Base-by-base conservation (phyloP, 345 rosid genomes). In the Cardamine occulta region DNA sequence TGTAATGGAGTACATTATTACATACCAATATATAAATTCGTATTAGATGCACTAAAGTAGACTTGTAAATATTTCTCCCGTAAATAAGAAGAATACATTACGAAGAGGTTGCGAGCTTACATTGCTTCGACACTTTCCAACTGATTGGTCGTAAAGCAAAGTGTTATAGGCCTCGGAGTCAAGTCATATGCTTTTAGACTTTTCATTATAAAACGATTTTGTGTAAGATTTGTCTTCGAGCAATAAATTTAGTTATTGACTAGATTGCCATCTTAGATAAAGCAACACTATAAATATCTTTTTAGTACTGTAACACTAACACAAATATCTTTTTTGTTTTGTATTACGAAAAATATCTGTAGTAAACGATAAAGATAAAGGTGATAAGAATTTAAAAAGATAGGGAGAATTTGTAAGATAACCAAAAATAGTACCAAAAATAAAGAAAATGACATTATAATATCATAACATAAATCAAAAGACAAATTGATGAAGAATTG, bases 161-260 rank as follows among this genome's bases (percentile, higher is more conserved):
- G 19, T 57, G 34, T 23, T 13, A 29, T 19, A 18, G 58, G 45
- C 35, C 35, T 39, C 35, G n/a, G 28, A 60, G 74, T 75, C 68
- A 75, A 75, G 79, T 68, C 74, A 15, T 40, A 2, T 4, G 47
- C 74, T 29, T 75, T 51, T 28, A 59, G 74, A 19, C 63, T 75
- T 66, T 65, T 58, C 68, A 13, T 58, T 23, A 58, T 6, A 53
- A 15, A 21, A 29, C 23, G 29, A 42, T 2, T 23, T 11, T 8
- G 34, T 75, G 54, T 26, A 18, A 18, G 51, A 9, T 35, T 66
- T 47, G 28, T 74, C 61, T 26, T 49, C 66, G 29, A 24, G 31
- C 52, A 48, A 57, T 66, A 1, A 66, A 17, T 49, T 56, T 57
- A 26, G 40, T 23, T 10, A 32, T 65, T 40, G 63, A 73, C 70